Percentiles rank a stretch among this genome's conserved stretches.
Conservation (phyloP, 2,329 filamentous ascomycete species). For the Periconia sp. region DNA sequence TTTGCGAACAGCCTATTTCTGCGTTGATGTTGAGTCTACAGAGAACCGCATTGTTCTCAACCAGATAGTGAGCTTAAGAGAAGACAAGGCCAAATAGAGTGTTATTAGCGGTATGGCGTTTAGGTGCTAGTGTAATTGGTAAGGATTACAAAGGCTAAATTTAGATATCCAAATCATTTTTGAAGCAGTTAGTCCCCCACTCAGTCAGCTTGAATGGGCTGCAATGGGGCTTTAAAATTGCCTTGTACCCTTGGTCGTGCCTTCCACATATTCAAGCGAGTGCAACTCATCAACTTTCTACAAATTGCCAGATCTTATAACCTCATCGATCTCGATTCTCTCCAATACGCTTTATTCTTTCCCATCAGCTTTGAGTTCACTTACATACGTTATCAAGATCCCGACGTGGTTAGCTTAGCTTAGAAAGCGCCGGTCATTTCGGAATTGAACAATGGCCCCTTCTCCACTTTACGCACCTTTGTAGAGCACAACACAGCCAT, state of each 20-base stretch:
- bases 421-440: constrained; percentile 5
- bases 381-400: constrained; percentile 4
- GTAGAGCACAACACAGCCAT: too few relatives aligned
- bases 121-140: neutral
- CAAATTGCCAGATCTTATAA: neutral
- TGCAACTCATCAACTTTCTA: neutral
- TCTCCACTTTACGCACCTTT: too few relatives aligned
- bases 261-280: too few relatives aligned
- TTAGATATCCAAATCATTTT: neutral
- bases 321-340: neutral
- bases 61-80: constrained; percentile 89
- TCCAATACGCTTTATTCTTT: neutral
- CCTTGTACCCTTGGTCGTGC: too few relatives aligned
- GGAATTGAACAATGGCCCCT: too few relatives aligned
- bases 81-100: constrained; percentile 61
- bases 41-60: constrained; percentile 83
- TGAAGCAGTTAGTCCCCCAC: neutral
- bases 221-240: too few relatives aligned
- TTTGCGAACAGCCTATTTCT: constrained; percentile 86
- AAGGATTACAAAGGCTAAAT: neutral
- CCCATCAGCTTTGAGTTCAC: neutral
- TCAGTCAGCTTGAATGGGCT: neutral
- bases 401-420: constrained; percentile 1
- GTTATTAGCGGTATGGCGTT: neutral
- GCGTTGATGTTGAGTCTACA: constrained; percentile 74